Conservation (phyloP, 306 rosid genomes). For the Malus fusca region DNA sequence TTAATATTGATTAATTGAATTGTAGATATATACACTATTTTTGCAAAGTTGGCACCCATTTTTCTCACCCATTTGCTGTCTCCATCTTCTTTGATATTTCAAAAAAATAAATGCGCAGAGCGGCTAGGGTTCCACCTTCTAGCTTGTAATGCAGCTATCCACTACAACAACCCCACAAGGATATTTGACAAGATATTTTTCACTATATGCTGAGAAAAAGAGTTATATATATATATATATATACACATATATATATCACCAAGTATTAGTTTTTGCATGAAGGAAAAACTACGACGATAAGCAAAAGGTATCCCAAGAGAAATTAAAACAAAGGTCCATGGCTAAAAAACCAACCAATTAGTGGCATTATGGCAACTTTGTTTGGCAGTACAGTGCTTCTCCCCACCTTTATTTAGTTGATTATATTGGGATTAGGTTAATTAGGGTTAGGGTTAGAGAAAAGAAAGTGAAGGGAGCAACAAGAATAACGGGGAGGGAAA, state of each 20-base stretch:
- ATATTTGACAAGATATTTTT: neutral
- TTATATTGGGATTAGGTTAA: neutral
- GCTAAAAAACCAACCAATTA: neutral
- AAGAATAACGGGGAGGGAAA: neutral
- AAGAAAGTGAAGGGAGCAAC: neutral
- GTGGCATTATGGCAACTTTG: neutral
- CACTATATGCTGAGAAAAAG: neutral
- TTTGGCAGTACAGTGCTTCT: neutral
- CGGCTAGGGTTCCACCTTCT: neutral
- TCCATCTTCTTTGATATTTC: neutral
- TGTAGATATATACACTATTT: neutral
- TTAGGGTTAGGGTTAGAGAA: neutral
- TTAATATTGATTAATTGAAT: neutral
- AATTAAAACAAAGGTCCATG: neutral
- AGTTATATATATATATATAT: neutral
- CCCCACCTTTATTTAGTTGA: neutral
- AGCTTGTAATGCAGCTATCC: neutral
- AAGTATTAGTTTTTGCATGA: neutral
- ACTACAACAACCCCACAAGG: neutral
- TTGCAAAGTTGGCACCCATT: neutral
- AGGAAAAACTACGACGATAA: neutral
- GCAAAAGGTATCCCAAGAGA: neutral
- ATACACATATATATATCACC: neutral
- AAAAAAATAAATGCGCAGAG: neutral
- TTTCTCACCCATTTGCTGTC: neutral